phyloP scores from a whole-genome alignment of 2,329 filamentous ascomycete genomes.

The Delphinella strobiligena region DNA sequence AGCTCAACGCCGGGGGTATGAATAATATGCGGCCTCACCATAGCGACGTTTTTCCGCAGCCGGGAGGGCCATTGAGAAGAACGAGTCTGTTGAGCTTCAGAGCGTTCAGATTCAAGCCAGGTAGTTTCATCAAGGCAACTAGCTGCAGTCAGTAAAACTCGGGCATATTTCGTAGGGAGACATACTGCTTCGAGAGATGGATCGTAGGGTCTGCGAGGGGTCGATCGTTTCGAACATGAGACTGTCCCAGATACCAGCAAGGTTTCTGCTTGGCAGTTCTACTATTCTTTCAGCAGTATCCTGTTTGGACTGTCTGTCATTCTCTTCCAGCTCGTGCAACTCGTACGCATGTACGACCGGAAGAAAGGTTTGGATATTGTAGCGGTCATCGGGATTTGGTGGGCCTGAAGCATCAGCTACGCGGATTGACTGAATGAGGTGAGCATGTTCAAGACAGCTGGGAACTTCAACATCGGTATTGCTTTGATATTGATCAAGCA shows the following conservation, averaged over 20 bases:
- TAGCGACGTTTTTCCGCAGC: conserved; percentile 31
- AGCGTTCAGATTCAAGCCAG: conserved; percentile 23
- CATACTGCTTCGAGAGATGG: neutral
- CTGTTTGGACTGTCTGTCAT: neutral
- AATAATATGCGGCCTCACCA: conserved; percentile 16
- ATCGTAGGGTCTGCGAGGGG: conserved; percentile 1
- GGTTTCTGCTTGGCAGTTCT: conserved; percentile 24
- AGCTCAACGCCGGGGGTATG: neutral
- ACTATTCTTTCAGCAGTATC: conserved; percentile 17
- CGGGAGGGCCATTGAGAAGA: conserved; percentile 32
- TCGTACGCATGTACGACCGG: too few species aligned
- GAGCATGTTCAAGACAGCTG: too few species aligned
- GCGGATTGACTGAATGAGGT: too few species aligned
- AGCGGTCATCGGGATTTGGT: too few species aligned
- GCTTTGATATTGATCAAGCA: too few species aligned
- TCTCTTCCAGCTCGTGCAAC: too few species aligned
- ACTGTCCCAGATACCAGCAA: conserved; percentile 34
- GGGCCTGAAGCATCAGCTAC: too few species aligned
- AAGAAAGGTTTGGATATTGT: too few species aligned
- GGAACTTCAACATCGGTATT: too few species aligned
- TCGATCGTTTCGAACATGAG: conserved; percentile 31
- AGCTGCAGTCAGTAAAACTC: neutral
- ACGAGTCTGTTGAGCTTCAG: conserved; percentile 35
- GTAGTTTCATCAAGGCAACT: conserved; percentile 23
- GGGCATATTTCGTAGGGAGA: neutral